Percentiles rank a stretch among this genome's conserved stretches.
Conservation (phyloP, 192 early-diverging fungal species). For the Backusella tarrabulga region DNA sequence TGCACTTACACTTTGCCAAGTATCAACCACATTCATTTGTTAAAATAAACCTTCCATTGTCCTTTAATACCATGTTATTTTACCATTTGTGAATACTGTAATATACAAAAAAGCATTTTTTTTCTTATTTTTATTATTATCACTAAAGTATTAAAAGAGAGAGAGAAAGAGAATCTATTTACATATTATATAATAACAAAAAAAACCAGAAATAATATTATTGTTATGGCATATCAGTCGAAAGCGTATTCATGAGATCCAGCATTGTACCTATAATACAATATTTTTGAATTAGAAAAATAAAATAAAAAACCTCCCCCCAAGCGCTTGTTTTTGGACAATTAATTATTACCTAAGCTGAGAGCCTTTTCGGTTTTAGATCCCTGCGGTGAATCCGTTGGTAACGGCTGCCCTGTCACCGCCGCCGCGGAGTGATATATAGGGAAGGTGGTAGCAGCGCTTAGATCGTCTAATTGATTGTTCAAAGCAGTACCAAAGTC, state of each 20-base stretch:
- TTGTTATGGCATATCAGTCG: slow-evolving; percentile 8
- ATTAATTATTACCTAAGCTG: slow-evolving; percentile 6
- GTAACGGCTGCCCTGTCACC: not conserved
- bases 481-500: slow-evolving; percentile 6
- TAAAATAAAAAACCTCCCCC: too few relatives aligned
- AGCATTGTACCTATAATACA: slow-evolving; percentile 17
- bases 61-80: too few relatives aligned
- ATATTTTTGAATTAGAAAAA: not conserved
- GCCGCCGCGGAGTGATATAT: not conserved
- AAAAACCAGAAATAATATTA: not conserved
- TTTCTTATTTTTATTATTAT: not conserved
- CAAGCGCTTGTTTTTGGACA: not conserved
- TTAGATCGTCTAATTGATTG: not conserved
- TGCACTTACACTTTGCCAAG: too few relatives aligned
- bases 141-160: not conserved
- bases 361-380: not conserved
- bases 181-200: not conserved
- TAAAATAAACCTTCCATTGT: too few relatives aligned
- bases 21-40: too few relatives aligned
- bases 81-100: not conserved
- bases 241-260: slow-evolving; percentile 19
- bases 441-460: not conserved
- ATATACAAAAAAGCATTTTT: not conserved
- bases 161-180: not conserved
- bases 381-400: not conserved